Base-by-base conservation (phyloP, 129 eudicot genomes). In the Artemisia annua region DNA sequence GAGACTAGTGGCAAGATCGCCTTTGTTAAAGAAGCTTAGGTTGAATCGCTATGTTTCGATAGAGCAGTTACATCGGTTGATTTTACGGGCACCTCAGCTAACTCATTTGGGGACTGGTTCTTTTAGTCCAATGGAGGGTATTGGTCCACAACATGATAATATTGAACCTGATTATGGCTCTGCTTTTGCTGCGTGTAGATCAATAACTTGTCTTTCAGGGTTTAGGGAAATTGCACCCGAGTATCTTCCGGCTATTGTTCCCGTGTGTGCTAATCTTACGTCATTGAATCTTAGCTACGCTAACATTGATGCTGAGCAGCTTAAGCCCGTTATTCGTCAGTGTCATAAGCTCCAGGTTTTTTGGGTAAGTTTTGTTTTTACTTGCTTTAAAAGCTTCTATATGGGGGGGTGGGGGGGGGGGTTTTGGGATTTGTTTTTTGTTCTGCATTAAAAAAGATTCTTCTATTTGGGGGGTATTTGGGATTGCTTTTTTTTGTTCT, bases 31-130 rank as follows among this genome's bases (percentile, higher is more conserved):
- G 79, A 89, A 86, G 79, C 92, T 89, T 71, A 84, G 86, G 39
- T 62, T 82, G 79, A 89, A 89, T 71, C 74, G 84, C 12, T 80
- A 15, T 46, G 86, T 86, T 50, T 79, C 84, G 0, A 79, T 89
- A n/a, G 80, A 56, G 43, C 86, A 89, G 73, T 85, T 89, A 73
- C 69, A 86, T 52, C 72, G 86, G 14, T 79, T 89, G 81, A 71
- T 76, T 80, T 30, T 77, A 49, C 85, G 83, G 59, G 89, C 96
- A 30, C 92, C 96, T 13, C 96, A 89, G 67, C 82, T 89, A 63
- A 86, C 96, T 53, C 87, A 89, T 80, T 73, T 89, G 26, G 96
- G 96, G 20, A 89, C 96, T 7, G 96, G 96, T 50, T 80, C 96
- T 0, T 89, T 89, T 70, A 56, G 79, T 48, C 63, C 81, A 3